Conservation (phyloP, 495 filamentous ascomycete genomes). For the Trichoderma erinaceum region DNA sequence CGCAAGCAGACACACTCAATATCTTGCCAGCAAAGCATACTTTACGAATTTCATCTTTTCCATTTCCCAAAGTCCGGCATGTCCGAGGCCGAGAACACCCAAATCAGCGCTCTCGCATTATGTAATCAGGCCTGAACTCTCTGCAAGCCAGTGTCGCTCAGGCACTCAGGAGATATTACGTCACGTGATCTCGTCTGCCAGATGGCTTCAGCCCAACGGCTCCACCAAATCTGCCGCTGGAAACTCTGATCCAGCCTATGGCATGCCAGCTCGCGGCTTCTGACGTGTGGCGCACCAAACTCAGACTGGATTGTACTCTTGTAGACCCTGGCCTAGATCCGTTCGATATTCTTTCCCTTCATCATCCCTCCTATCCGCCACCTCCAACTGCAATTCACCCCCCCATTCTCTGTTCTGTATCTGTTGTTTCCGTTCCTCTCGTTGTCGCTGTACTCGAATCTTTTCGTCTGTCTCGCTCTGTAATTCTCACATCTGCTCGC, state of each 20-base stretch:
- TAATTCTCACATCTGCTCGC: slow-evolving; percentile 17
- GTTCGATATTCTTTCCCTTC: slow-evolving; percentile 8
- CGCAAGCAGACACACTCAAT: neutral
- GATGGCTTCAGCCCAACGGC: slow-evolving; percentile 2
- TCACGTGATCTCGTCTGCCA: neutral
- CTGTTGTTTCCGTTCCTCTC: neutral
- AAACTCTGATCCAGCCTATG: slow-evolving; percentile 11
- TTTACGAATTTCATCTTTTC: neutral
- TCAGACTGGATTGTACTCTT: neutral
- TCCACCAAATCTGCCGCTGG: neutral
- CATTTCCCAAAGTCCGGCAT: slow-evolving; percentile 3
- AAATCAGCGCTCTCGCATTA: neutral
- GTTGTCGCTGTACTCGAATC: neutral
- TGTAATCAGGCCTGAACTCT: neutral
- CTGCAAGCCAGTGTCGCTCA: neutral
- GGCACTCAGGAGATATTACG: neutral
- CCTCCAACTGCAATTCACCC: neutral
- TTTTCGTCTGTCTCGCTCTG: neutral
- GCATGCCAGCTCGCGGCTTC: neutral
- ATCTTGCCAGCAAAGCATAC: slow-evolving; percentile 8
- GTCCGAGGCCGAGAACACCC: neutral
- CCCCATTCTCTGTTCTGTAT: neutral
- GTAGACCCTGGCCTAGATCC: slow-evolving; percentile 8
- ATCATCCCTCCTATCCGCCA: slow-evolving; percentile 14
- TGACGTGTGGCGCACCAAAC: slow-evolving; percentile 12